Evolutionary conservation across 1,284 basidiomycete genomes (phyloP), one percentile per base, ranked within the genome.

Genomic region (Leccinum griseonigrum): DNA sequence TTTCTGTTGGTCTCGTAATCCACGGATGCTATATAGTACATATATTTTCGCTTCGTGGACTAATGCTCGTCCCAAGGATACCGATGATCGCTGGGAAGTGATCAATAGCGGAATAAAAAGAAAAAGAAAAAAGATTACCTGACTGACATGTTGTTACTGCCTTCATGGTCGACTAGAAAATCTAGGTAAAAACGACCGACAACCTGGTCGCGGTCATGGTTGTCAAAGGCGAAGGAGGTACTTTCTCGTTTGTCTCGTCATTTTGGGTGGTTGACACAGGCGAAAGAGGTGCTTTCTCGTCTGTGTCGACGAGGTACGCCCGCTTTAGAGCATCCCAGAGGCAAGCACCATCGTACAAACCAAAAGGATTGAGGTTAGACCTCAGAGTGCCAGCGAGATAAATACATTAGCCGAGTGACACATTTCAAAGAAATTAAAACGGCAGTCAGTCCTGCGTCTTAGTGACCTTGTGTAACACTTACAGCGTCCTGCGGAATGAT

Each of bases 401-500:
- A 57, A 22, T 14, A 16, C 9, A 13, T 68, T 34, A 67, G 56
- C 50, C 59, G 52, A 14, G 36, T 18, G 7, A 56, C 38, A 31
- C 26, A 48, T 34, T 60, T 69, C 67, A 74, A 56, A 70, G 64
- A 31, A 68, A 65, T 69, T 68, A n/a, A 40, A 57, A 34, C 11
- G 38, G 6, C 1, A 1, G 50, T 67, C 50, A 66, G 50, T 48
- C 6, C 7, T 16, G 11, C 9, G 10, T 31, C 11, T 14, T n/a
- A 11, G 26, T 29, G 11, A 36, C 40, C 46, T 10, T 61, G 52
- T 36, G 38, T 11, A 31, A 63, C 52, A 73, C 83, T 77, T 73
- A 92, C 90, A 56, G 88, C 86, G 67, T 97, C 95, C 74, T 97
- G 95, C 9, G 95, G 94, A 63, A 98, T 96, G 69, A 97, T 88